Base-by-base conservation (phyloP, 2,329 filamentous ascomycete species). In the Elsinoe fawcettii region DNA sequence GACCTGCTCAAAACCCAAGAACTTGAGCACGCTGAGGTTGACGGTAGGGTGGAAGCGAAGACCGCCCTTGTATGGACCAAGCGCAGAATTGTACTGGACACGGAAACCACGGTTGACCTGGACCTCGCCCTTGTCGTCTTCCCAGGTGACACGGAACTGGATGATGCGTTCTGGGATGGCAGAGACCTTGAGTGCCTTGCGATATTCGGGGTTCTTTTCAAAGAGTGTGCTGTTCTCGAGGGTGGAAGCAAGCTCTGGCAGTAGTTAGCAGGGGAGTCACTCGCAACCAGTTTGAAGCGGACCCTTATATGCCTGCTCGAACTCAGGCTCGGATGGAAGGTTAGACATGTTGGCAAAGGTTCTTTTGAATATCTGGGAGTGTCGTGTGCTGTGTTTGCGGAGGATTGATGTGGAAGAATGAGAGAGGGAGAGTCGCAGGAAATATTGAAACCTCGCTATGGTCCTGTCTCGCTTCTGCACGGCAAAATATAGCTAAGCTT, bases 281-380 rank as follows among this genome's bases (percentile, higher is more conserved):
- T 34, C 14, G 20, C 5, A 3, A 44, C 25, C 1, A 34, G 5
- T 18, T 6, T 9, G 25, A 39, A 9, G 72, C 80, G 69, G 77
- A 95, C 90, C 90, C 74, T 90, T 89, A 84, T 95, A 95, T 70
- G 92, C 92, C 83, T 97, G 92, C 84, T 96, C 85, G 79, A 97
- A 97, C 80, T 99, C 92, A 70, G 93, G 92, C 83, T 97, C 92
- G 63, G 78, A 77, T 55, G 88, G 84, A 69, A 93, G 81, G 79
- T 93, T 86, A 65, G 90, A 88, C 60, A 61, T 61, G 25, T n/a
- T 60, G 47, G 39, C 12, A 11, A 43, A 32, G 44, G 22, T 60
- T 27, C 53, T 22, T 54, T 14, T 34, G 30, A 44, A 11, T 51
- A 27, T 34, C 2, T 32, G 46, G 46, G n/a, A 18, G 14, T n/a